Base-by-base conservation (phyloP, 805 yeast species). In the Saccharomycopsis sp. region DNA sequence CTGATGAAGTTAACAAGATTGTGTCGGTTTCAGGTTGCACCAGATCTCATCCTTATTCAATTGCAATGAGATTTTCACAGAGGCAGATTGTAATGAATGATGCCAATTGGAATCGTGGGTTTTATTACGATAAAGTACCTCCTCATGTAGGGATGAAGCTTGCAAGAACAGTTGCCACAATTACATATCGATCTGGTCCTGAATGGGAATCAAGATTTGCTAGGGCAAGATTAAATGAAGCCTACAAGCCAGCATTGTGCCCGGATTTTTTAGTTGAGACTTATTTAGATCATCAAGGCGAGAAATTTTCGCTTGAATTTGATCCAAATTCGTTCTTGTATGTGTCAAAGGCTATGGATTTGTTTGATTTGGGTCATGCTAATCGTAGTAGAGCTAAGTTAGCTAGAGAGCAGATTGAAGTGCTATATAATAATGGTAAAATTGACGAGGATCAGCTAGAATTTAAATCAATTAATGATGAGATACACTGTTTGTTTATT, bases 191-290 rank as follows among this genome's bases (percentile, higher is more conserved):
- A 54, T 85, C 95, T 1, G 97, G 97, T 2, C 97, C 97, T 1
- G 97, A 89, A 63, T 89, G 97, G 97, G 97, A 89, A 61, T 77
- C 79, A 50, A 67, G 97, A 48, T 89, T 89, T 60, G 96, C 96
- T 3, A 76, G 94, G 45, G 86, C 83, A 54, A 70, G 97, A 49
- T 82, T 94, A 0, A 88, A 86, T 58, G 90, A 87, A 16, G 66
- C 77, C 1, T 70, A 69, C 50, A 75, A 82, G 11, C 96, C 96
- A 2, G 95, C 95, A 0, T 67, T 89, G 26, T 89, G 97, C 61
- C 95, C 97, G 0, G 97, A 89, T 58, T 89, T 87, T 59, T 64
- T 88, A 49, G 89, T 89, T 40, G 97, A 89, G 61, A 89, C 96
- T 0, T 89, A 89, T 55, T 68, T 89, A 55, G 97, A 89, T 59